These are phyloP conservation scores for Wallacemonas rigidus DNA, from an alignment of 208 protist species.

Conservation along the genomic window DNA sequence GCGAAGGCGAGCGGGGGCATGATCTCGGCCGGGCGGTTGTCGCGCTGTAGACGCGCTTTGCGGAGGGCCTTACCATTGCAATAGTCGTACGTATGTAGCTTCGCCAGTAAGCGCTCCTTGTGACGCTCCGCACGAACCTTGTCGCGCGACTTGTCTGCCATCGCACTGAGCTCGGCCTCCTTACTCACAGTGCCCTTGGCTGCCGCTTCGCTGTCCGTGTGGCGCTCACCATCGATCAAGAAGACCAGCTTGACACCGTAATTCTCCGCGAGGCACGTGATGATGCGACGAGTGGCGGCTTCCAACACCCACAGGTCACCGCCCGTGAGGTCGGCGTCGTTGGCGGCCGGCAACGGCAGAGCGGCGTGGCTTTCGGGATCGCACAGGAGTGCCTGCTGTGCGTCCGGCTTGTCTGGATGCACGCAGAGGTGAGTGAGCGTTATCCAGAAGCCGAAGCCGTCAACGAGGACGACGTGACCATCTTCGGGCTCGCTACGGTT, in stretches of 20 bases:
- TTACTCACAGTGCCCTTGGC: neutral
- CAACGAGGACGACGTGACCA: conserved; percentile 20
- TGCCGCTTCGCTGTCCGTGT: neutral
- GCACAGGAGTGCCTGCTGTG: neutral
- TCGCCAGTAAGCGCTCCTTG: conserved; percentile 8
- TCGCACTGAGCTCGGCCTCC: neutral
- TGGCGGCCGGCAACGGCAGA: neutral
- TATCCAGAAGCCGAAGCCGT: conserved; percentile 25
- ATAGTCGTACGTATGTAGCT: conserved; percentile 23
- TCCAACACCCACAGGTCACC: conserved; percentile 18
- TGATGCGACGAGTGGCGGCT: conserved; percentile 7
- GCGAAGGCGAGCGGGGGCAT: conserved; percentile 21
- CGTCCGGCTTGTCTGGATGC: conserved; percentile 14
- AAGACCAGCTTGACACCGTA: conserved; percentile 25
- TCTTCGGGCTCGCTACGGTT: conserved; percentile 14
- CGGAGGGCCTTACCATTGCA: conserved; percentile 15
- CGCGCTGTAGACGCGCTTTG: conserved; percentile 3
- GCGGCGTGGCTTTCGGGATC: neutral
- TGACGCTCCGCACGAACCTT: conserved; percentile 10
- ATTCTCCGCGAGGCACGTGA: conserved; percentile 3
- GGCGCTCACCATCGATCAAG: conserved; percentile 19
- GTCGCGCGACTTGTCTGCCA: conserved; percentile 16
- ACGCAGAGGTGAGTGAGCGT: conserved; percentile 14
- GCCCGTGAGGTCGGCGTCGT: conserved; percentile 23
- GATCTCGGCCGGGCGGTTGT: conserved; percentile 15